Base-by-base conservation (phyloP, 257 asterid genomes). In the Phtheirospermum japonicum region DNA sequence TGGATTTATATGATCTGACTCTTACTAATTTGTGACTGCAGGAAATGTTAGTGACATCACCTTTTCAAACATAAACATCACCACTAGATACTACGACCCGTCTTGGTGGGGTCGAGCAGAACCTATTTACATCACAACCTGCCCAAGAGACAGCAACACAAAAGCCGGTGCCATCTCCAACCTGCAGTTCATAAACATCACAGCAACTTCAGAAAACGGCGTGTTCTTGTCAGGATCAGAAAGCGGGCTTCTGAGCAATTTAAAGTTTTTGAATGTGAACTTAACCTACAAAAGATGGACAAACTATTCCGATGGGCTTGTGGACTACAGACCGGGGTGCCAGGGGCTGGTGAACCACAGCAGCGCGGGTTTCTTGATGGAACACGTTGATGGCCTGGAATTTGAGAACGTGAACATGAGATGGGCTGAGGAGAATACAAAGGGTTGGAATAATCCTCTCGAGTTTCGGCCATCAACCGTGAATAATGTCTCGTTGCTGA, bases 31-130 rank as follows among this genome's bases (percentile, higher is more conserved):
- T 57, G 30, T 10, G 20, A 0, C 2, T 79, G 83, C 84, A 88
- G 98, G 95, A 16, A 75, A 85, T 65, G 99, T 80, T 50, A 80
- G 89, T 8, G 96, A 86, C 66, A 59, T 89, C 31, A 86, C 88
- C 50, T 92, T 92, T 64, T 92, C 99, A 26, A 89, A 92, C 86
- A 85, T 89, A 7, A 85, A 82, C 23, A 86, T 89, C 65, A 86
- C 75, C 67, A 89, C 99, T 1, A 80, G 97, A 66, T 92, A 89
- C 57, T 92, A 89, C 59, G 91, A 92, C 67, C 83, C 88, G 3
- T 87, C 80, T 9, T 92, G 99, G 96, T 92, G 99, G 97, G 99
- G 99, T 2, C 83, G 99, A 74, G 97, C 96, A 2, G 99, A 92
- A 52, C 97, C 97, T 0, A 89, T 92, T 9, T 92, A 89, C 36